Conservation (phyloP, 179 eudicot genomes). For the Gypsophila paniculata region DNA sequence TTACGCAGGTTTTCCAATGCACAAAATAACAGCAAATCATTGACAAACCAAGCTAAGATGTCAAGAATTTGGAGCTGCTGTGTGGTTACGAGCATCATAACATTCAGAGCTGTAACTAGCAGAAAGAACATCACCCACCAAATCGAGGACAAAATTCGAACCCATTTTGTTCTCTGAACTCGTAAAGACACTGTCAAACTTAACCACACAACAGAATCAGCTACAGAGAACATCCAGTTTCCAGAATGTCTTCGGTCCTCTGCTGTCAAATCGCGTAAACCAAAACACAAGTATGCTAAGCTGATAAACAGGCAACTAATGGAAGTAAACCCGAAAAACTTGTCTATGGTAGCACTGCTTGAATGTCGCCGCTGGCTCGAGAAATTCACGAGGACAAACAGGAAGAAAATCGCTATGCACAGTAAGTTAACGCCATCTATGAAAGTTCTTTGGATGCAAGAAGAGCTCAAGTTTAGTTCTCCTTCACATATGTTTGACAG, state of each 20-base stretch:
- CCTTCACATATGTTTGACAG: conserved; percentile 34
- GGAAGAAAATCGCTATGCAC: conserved; percentile 27
- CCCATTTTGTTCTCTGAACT: conserved; percentile 31
- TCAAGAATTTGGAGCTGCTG: conserved; percentile 27
- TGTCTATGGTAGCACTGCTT: conserved; percentile 24
- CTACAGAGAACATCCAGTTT: conserved; percentile 23
- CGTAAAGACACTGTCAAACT: conserved; percentile 14
- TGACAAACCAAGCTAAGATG: conserved; percentile 44
- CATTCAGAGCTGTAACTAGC: conserved; percentile 36
- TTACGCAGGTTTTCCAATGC: conserved; percentile 32
- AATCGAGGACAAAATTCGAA: conserved; percentile 29
- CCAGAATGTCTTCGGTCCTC: conserved; percentile 17
- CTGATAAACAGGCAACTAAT: conserved; percentile 39
- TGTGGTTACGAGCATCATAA: conserved; percentile 21
- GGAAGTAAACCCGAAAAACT: conserved; percentile 28
- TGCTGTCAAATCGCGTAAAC: conserved; percentile 24
- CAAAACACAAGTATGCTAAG: conserved; percentile 32
- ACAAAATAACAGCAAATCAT: conserved; percentile 42
- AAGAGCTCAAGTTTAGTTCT: conserved; percentile 25
- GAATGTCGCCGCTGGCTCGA: conserved; percentile 5
- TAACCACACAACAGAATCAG: conserved; percentile 22
- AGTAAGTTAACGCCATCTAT: conserved; percentile 40
- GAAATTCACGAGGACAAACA: conserved; percentile 23
- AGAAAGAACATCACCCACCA: conserved; percentile 58
- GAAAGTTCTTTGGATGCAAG: conserved; percentile 32